Base-by-base conservation (phyloP, 208 protist species). In the Trypanosoma conorhini region DNA sequence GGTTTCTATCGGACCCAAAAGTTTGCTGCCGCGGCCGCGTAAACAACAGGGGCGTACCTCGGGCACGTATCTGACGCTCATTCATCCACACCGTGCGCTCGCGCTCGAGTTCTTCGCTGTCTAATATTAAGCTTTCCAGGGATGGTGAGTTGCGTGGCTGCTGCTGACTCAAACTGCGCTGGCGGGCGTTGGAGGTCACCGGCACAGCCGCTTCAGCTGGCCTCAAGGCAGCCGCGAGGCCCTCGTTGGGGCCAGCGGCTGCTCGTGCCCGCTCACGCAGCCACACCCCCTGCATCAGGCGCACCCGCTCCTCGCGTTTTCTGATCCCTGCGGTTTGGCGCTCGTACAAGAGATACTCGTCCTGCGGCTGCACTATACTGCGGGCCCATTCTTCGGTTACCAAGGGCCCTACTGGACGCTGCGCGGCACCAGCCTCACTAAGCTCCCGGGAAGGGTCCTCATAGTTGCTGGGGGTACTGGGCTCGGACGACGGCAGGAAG, bases 321-420 rank as follows among this genome's bases (percentile, higher is more conserved):
- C 35, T 66, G 8, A 55, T 73, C 58, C 28, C 51, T 30, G 66
- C 26, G 46, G 42, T n/a, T 19, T 10, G 12, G 26, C 71, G 24
- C 17, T 67, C 74, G 73, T 93, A 95, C 31, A 95, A 75, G 28
- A 90, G 68, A 33, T 84, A 77, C 72, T 95, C 87, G 58, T 95
- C 89, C 13, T 81, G 85, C 8, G 79, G 81, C 52, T 83, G 80
- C n/a, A 95, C 74, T 51, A 95, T 76, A 64, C 79, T 89, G 5
- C 87, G 85, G 4, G 89, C 67, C 89, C 89, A 95, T 67, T 76
- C 81, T 70, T 91, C 89, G 30, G 85, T 90, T 21, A 95, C 73
- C 21, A 91, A 76, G 10, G 87, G 89, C 1, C 81, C 77, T 31
- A 33, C 24, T 15, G 51, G n/a, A 31, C 44, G 70, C 7, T 22